Evolutionary conservation across 164 flowering plant species (phyloP).

Genomic region (Kingdonia uniflora): DNA sequence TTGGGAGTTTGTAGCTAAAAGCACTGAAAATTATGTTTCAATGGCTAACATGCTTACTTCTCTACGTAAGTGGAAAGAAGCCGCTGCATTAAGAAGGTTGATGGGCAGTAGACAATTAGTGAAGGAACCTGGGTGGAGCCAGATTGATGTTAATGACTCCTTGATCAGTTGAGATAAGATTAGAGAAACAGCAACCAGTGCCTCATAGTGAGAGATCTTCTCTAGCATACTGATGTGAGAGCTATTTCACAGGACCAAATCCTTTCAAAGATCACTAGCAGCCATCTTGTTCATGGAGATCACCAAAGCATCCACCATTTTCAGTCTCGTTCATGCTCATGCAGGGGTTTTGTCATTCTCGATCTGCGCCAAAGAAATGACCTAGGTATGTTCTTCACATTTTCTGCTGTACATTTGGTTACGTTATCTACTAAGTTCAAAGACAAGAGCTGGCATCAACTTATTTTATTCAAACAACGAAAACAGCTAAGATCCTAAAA

Average conservation of each 20-base stretch:
- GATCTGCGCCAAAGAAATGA: no score
- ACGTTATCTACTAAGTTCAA: no score
- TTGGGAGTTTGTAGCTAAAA: constrained; percentile 24
- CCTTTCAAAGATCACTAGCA: constrained; percentile 5
- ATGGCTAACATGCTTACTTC: constrained; percentile 23
- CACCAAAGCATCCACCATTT: constrained; percentile 8
- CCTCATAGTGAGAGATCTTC: constrained; percentile 10
- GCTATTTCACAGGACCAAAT: no score
- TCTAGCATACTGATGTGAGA: no score
- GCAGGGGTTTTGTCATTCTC: no score
- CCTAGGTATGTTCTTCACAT: no score
- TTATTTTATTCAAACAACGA: no score
- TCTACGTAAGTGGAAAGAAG: constrained; percentile 29
- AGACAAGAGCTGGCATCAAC: no score
- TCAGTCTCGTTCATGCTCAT: constrained; percentile 7
- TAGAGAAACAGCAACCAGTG: constrained; percentile 1
- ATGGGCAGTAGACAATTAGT: constrained; percentile 18
- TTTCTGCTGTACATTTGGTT: no score
- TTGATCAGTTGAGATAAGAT: constrained; percentile 13
- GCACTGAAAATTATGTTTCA: constrained; percentile 16
- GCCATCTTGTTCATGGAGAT: constrained; percentile 7
- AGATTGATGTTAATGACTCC: constrained; percentile 16
- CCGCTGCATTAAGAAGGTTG: constrained; percentile 20
- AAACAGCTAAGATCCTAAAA: no score
- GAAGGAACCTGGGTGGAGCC: constrained; percentile 32